phyloP scores from a whole-genome alignment of 306 rosid species.

The Glycine tomentella region DNA sequence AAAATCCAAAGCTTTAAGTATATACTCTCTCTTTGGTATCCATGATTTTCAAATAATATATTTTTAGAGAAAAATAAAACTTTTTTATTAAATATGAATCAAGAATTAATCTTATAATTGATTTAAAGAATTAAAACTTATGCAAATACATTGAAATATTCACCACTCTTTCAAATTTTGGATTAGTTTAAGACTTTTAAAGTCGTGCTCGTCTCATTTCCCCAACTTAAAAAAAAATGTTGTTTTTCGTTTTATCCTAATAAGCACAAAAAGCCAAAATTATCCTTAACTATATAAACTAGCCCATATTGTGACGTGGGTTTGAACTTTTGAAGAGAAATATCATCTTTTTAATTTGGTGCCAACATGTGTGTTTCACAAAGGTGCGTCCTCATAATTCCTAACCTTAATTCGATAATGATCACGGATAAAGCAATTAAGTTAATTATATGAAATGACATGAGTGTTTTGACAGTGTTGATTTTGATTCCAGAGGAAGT shows the following conservation, averaged over 20 bases:
- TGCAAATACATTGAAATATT: neutral
- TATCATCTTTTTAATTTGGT: constrained; percentile 2
- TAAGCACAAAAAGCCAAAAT: neutral
- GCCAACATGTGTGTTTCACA: neutral
- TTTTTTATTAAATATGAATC: too few relatives aligned
- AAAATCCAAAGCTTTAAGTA: too few relatives aligned
- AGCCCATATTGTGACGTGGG: neutral
- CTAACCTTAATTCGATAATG: too few relatives aligned
- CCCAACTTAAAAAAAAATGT: neutral
- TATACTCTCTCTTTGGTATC: too few relatives aligned
- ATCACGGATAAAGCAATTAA: too few relatives aligned
- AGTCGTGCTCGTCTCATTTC: constrained; percentile 33
- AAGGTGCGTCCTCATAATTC: too few relatives aligned
- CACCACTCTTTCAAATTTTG: neutral
- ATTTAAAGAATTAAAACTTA: too few relatives aligned
- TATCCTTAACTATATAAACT: neutral
- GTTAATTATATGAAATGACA: neutral
- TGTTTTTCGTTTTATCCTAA: neutral
- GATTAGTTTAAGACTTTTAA: constrained; percentile 14
- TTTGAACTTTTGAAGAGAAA: neutral
- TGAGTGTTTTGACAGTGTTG: neutral
- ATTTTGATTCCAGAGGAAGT: constrained; percentile 43
- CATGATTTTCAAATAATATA: too few relatives aligned
- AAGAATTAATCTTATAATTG: too few relatives aligned
- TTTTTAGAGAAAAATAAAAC: too few relatives aligned